These are phyloP conservation scores for Pezicula rhizophila DNA, from an alignment of 2,329 filamentous ascomycete genomes.

Conservation along the genomic window DNA sequence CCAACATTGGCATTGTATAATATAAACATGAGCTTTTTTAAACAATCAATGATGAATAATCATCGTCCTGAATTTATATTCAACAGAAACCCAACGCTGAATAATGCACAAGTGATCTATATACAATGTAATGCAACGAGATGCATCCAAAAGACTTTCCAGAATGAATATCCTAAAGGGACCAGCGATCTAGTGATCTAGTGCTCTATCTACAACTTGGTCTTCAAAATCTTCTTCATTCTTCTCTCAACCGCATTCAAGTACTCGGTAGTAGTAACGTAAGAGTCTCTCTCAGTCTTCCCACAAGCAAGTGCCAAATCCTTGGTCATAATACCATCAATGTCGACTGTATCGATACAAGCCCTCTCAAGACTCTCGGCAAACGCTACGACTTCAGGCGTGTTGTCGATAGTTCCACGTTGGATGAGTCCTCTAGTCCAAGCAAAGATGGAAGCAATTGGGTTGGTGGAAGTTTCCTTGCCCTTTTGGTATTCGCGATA, in stretches of 20 bases:
- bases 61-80: not conserved
- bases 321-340: conserved; percentile 98
- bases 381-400: conserved; percentile 86
- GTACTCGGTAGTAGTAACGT: conserved; percentile 90
- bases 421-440: conserved; percentile 94
- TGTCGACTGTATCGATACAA: conserved; percentile 88
- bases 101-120: conserved; percentile 5
- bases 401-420: conserved; percentile 86
- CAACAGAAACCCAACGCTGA: not conserved
- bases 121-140: conserved; percentile 5
- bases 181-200: too few relatives aligned
- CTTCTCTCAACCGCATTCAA: conserved; percentile 86
- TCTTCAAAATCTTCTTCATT: conserved; percentile 73
- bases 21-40: conserved; percentile 5
- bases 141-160: not conserved
- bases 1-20: too few relatives aligned
- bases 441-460: conserved; percentile 97
- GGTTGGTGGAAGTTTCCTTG: conserved; percentile 94
- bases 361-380: conserved; percentile 89
- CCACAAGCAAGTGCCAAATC: conserved; percentile 93
- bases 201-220: conserved; percentile 54
- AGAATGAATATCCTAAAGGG: too few relatives aligned
- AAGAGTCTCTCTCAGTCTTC: conserved; percentile 75
- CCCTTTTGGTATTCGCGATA: conserved; percentile 99
- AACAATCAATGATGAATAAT: conserved; percentile 2